Base-by-base conservation (phyloP, 352 stramenopile species). In the Globisporangium spinosum region DNA sequence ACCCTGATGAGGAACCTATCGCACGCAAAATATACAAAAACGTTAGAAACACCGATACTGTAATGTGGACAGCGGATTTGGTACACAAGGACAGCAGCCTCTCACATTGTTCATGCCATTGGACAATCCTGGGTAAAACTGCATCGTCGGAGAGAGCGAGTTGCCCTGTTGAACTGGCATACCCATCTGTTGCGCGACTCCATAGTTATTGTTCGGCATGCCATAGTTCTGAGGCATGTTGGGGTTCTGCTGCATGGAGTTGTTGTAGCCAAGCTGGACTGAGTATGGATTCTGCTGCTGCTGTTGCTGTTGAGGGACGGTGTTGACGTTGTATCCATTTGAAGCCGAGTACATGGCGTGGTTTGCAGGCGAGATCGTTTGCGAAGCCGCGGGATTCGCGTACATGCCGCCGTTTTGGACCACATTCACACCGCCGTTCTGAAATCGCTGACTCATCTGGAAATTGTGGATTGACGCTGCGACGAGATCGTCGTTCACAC, bases 401-500 rank as follows among this genome's bases (percentile, higher is more conserved):
- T 68, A 64, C 55, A 56, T 53, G 29, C 45, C 72, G 15, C 45
- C 72, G 15, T 58, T 59, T 20, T 32, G 34, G 43, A 64, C 58
- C 3, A 70, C 62, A 49, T 25, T 53, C 27, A 35, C 43, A 13
- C 51, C 22, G 17, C 27, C 61, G 54, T 47, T 67, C 54, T 77
- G 79, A 23, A 77, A 90, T 22, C 78, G 79, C 61, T 90, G 84
- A 34, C 74, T 90, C 71, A 92, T 85, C 23, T 79, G 78, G 60
- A 90, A 93, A 35, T 87, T 90, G 65, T 91, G 83, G 64, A 93
- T 91, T 5, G 82, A 91, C 4, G 78, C 77, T 3, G 82, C 82
- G 43, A 91, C 82, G 20, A 93, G 60, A 27, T 93, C 82, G 49
- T 88, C 81, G 32, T 86, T 89, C 38, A 90, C 75, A 62, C 83